Evolutionary conservation across 139 green algal genomes (phyloP).

Genomic region (Gonium pectorale): DNA sequence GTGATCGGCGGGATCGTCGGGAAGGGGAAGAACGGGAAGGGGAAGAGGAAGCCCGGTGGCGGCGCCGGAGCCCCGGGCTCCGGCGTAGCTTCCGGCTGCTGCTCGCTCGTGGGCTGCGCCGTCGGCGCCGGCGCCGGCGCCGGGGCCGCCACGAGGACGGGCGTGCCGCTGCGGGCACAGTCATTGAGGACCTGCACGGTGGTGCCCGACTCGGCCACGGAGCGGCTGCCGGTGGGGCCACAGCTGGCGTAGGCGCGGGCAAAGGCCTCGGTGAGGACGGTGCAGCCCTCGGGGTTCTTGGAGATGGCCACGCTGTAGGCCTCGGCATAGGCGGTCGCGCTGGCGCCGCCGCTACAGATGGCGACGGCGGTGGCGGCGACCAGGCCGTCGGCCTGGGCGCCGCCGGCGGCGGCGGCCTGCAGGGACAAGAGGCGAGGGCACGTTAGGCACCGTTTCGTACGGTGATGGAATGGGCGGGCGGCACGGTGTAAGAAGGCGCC

Average conservation of each 20-base stretch:
- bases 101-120: not conserved
- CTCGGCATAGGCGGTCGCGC: conserved; percentile 2
- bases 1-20: not conserved
- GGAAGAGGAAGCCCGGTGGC: not conserved
- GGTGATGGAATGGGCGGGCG: too few relatives aligned
- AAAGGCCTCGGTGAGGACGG: conserved; percentile 28
- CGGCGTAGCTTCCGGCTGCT: too few relatives aligned
- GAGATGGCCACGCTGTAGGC: conserved; percentile 25
- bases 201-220: conserved; percentile 8
- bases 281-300: conserved; percentile 31
- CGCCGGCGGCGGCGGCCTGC: conserved; percentile 27
- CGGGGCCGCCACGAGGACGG: not conserved
- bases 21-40: not conserved
- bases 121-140: not conserved
- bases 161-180: not conserved
- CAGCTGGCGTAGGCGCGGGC: conserved; percentile 15
- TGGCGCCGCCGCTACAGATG: conserved; percentile 31
- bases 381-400: conserved; percentile 12
- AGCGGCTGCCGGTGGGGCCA: not conserved
- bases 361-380: conserved; percentile 30
- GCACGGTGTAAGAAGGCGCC: too few relatives aligned
- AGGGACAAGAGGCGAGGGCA: not conserved
- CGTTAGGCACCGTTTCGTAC: too few relatives aligned
- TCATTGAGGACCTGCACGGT: conserved; percentile 24
- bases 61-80: not conserved